These are phyloP conservation scores for Yamadazyma nakazawae DNA, from an alignment of 805 yeast genomes.

Conservation along the genomic window DNA sequence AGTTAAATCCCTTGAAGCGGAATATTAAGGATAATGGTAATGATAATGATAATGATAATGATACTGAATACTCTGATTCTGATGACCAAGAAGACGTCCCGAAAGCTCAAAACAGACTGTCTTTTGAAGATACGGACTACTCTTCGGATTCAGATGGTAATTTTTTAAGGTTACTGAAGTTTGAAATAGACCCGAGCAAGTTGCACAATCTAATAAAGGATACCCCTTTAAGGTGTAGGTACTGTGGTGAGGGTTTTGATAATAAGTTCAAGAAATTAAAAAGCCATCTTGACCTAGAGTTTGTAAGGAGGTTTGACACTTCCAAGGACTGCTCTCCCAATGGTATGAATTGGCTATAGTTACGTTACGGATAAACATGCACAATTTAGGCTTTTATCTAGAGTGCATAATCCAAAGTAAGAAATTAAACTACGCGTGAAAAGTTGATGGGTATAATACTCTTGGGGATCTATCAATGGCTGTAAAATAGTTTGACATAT, in stretches of 20 bases:
- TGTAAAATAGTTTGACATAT: too few species aligned
- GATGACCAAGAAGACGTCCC: background rate
- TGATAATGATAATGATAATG: background rate
- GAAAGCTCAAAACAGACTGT: background rate
- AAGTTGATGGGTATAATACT: too few species aligned
- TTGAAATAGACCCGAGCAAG: constrained; percentile 4
- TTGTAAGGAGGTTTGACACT: constrained; percentile 15
- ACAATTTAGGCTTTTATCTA: background rate
- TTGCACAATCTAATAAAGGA: constrained; percentile 16
- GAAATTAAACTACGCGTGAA: too few species aligned
- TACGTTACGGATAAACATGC: background rate
- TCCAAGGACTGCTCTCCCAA: constrained; percentile 16
- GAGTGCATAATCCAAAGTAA: too few species aligned
- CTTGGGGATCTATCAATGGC: too few species aligned
- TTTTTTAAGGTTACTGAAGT: background rate
- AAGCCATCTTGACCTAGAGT: constrained; percentile 26
- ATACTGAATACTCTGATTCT: constrained; percentile 8
- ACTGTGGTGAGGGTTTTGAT: constrained; percentile 26
- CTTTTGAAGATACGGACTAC: background rate
- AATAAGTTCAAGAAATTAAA: constrained; percentile 24
- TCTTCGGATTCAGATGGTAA: constrained; percentile 4
- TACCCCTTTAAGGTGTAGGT: constrained; percentile 24
- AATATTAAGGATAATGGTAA: background rate
- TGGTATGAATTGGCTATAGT: constrained; percentile 8
- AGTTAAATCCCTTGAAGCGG: constrained; percentile 25